Base-by-base conservation (phyloP, 768 basidiomycete species). In the Coprinopsis sp. region DNA sequence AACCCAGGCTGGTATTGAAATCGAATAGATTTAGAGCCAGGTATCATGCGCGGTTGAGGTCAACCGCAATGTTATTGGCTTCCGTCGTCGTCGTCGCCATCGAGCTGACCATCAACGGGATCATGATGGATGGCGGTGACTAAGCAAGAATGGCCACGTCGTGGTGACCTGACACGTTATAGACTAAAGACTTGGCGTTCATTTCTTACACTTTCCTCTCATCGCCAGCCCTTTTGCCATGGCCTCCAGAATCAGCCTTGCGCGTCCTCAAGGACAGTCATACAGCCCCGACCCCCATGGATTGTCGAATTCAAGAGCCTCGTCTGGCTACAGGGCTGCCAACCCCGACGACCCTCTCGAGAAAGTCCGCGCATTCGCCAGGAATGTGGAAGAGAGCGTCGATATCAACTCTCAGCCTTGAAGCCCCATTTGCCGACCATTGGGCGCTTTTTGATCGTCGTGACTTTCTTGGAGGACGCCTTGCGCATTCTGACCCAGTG, bases 391-490 rank as follows among this genome's bases (percentile, higher is more conserved):
- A 71, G 96, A 99, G 69, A 72, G 83, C 53, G 78, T 96, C 61
- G 96, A 98, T 64, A 84, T 89, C 54, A 87, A 87, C 67, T 85
- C 92, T 6, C 87, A 96, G 61, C 96, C 96, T 16, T 98, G 67
- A 84, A 85, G 63, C 96, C 96, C 44, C 84, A 94, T 64, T 76
- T 99, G 58, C 96, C 96, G 33, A 84, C 91, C 45, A 84, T 97
- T 64, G 95, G 93, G 49, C 81, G 96, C 57, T 98, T 97, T 69
- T 67, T 99, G 49, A 98, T 98, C 65, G 91, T 99, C 43, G 92
- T 96, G 33, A 99, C 96, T 8, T 99, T 99, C 71, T 72, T 94
- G 65, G 96, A 99, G 74, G 96, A 99, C 62, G 91, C 96, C 7
- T 66, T 95, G 59, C 74, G 96, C 53, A 98, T 98, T 60, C 44